Evolutionary conservation across 441 rosid genomes (phyloP), one percentile per base, ranked within the genome.

Genomic region (Kokia cookei): DNA sequence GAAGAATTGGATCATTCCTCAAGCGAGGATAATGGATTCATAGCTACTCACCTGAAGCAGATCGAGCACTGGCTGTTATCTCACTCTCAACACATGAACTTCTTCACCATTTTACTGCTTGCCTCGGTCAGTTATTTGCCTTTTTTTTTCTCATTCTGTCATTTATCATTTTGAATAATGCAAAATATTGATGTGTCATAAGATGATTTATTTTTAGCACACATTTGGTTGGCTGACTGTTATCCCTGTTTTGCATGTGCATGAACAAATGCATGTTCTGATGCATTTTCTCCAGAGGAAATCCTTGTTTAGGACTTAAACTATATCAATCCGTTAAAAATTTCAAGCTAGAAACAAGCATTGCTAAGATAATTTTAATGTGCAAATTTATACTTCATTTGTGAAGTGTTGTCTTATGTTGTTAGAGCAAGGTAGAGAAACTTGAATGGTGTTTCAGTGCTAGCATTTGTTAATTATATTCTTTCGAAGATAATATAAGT

Each of bases 1-100:
- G 92, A 90, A 76, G 97, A 87, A 58, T 82, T 93, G 81, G 93
- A 92, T 73, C 73, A 77, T 80, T 81, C 91, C 50, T 74, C 90
- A 29, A 70, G 78, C 61, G 86, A 86, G 70, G 85, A 78, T 75
- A 82, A 51, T 63, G 97, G 99, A 73, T 68, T 88, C 69, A 69
- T 91, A 68, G 86, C 88, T 73, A 77, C 78, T 63, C 84, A 76
- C 35, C 82, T 95, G 12, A 83, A 71, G 61, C 73, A 78, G 73
- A 83, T 91, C 67, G 92, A 95, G 77, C 80, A 76, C 71, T 93
- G 97, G 98, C 75, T 95, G 73, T 76, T 85, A 37, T 82, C 95
- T 35, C 97, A 87, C 68, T 78, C 98, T 51, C 97, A 91, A 54
- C 91, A 88, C 82, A 75, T 93, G 86, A 95, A 95, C 88, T 95